Evolutionary conservation across 2,329 filamentous ascomycete genomes (phyloP), one percentile per base, ranked within the genome.

Genomic region (Bertia moriformis): DNA sequence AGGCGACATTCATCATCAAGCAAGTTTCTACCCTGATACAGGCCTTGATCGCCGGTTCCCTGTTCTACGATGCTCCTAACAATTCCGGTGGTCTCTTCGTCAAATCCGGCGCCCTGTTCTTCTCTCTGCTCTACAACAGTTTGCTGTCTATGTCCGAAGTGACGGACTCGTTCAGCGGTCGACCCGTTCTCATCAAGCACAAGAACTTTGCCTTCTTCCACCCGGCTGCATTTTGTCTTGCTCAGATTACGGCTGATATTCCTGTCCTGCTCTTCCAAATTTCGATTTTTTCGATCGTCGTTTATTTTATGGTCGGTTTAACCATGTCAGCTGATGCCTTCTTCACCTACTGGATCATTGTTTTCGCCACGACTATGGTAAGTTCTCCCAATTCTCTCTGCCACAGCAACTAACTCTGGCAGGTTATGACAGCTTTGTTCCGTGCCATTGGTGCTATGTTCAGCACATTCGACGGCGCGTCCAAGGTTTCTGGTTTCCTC

Each of bases 131-230:
- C 0, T 77, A 70, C 53, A 76, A 80, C 49, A 62, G 67, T 41
- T 55, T 83, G 4, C 50, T 81, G 1, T 66, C 74, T 17, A 73
- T 83, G 64, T 68, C 74, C 1, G 79, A 84, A 52, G 77, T 83
- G 1, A 77, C 68, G 0, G 66, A 72, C 19, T 74, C 73, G 0
- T 82, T 77, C 47, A 61, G 56, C 12, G 74, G 74, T 14, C 66
- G 78, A 1, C 71, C 72, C 0, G 63, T 78, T 10, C 50, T 78
- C 3, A 52, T 69, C 36, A 77, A 77, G 51, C 73, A 78, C 45
- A 71, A 71, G 43, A 50, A 55, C 0, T 77, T 77, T 43, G 71
- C 67, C 14, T 61, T 67, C 38, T 75, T 67, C 50, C 70, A 76
- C 38, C 73, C 73, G 0, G 67, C 66, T 2, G 66, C 66, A 0